phyloP scores from a whole-genome alignment of 257 asterid genomes.

The Lithospermum erythrorhizon region DNA sequence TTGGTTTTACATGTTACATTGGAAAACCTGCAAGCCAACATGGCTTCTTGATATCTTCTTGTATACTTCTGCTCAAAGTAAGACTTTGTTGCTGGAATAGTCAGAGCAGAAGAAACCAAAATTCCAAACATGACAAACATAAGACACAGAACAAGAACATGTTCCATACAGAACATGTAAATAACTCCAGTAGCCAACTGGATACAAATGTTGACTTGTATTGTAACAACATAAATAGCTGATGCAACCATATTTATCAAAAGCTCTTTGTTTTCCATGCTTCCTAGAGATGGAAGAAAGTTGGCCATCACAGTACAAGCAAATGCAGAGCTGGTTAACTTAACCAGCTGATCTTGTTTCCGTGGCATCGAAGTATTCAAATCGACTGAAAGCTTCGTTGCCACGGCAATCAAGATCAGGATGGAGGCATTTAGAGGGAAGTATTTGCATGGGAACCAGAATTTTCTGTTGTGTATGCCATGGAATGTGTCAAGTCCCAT shows the following conservation, averaged over 20 bases:
- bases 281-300: conserved; percentile 58
- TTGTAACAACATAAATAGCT: conserved; percentile 53
- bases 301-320: conserved; percentile 51
- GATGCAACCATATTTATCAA: conserved; percentile 49
- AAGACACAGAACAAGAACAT: conserved; percentile 29
- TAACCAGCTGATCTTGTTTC: conserved; percentile 55
- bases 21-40: conserved; percentile 14
- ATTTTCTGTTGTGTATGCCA: conserved; percentile 29
- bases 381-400: conserved; percentile 63
- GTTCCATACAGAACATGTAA: conserved; percentile 9
- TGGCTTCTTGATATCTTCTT: conserved; percentile 18
- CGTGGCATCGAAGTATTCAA: conserved; percentile 70
- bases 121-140: conserved; percentile 45
- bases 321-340: conserved; percentile 56
- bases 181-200: conserved; percentile 62
- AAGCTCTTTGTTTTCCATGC: conserved; percentile 46
- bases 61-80: conserved; percentile 40
- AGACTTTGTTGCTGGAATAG: conserved; percentile 41
- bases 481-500: conserved; percentile 40
- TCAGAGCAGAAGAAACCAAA: conserved; percentile 37
- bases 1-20: conserved; percentile 13
- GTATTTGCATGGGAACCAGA: conserved; percentile 68
- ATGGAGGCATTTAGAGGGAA: conserved; percentile 74
- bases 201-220: conserved; percentile 45
- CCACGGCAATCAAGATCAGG: conserved; percentile 50